Evolutionary conservation across 2,329 filamentous ascomycete genomes (phyloP).

Genomic region (Botrytis pseudocinerea): DNA sequence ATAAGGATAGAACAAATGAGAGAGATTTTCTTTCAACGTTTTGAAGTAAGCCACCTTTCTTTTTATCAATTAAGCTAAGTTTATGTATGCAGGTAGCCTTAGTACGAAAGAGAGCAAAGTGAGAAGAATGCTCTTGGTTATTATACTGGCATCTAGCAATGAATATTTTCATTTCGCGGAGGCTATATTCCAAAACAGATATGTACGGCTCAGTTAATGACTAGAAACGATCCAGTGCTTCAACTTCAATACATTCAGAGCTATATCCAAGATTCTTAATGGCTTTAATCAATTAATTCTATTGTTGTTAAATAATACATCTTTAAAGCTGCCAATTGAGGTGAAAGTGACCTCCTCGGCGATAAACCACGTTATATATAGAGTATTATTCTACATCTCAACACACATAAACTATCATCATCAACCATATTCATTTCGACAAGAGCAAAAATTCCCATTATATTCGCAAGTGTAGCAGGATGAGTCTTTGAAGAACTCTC

Average conservation of each 20-base stretch:
- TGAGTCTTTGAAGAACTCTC: too few relatives aligned
- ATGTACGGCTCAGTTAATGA: not conserved
- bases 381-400: too few relatives aligned
- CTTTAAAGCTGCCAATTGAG: too few relatives aligned
- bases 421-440: too few relatives aligned
- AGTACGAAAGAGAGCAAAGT: not conserved
- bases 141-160: not conserved
- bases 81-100: not conserved
- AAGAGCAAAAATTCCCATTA: too few relatives aligned
- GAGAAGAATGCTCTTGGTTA: not conserved
- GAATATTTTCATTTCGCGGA: not conserved
- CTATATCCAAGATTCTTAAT: not conserved
- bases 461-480: too few relatives aligned
- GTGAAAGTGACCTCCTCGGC: too few relatives aligned
- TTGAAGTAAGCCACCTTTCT: slow-evolving; percentile 6
- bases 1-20: not conserved
- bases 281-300: too few relatives aligned
- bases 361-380: too few relatives aligned
- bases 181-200: not conserved
- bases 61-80: not conserved
- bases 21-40: slow-evolving; percentile 1
- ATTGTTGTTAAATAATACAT: too few relatives aligned
- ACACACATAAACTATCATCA: too few relatives aligned
- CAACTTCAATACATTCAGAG: not conserved
- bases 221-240: not conserved